Conservation (phyloP, 176 grass and related monocot genomes). For the Cocos nucifera region DNA sequence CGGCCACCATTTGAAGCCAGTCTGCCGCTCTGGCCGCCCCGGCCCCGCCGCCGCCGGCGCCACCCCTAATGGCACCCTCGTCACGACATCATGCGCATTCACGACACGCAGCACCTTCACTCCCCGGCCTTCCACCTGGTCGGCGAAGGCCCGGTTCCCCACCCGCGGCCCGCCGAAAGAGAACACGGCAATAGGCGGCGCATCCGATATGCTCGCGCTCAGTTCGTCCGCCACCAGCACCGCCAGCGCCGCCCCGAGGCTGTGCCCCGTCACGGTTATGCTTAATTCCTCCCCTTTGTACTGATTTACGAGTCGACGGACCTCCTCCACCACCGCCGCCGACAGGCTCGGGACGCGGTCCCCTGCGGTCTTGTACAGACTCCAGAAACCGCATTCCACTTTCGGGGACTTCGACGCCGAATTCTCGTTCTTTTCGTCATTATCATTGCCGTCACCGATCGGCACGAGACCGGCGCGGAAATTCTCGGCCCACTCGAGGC, state of each 20-base stretch:
- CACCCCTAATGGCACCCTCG: background rate
- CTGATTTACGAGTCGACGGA: constrained; percentile 12
- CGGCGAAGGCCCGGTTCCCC: constrained; percentile 33
- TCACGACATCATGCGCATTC: background rate
- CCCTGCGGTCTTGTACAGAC: constrained; percentile 37
- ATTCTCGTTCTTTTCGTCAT: background rate
- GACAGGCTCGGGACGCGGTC: constrained; percentile 30
- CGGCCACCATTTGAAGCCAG: too few relatives aligned
- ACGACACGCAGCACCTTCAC: background rate
- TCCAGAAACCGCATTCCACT: constrained; percentile 59
- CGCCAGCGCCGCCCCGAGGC: constrained; percentile 44
- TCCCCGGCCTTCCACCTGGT: constrained; percentile 19
- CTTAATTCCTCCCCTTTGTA: constrained; percentile 49
- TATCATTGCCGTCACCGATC: background rate
- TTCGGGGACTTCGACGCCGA: constrained; percentile 7
- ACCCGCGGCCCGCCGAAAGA: constrained; percentile 51
- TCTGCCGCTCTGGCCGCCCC: too few relatives aligned
- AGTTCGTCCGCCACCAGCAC: constrained; percentile 55
- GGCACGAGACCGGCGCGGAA: constrained; percentile 45
- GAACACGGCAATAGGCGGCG: constrained; percentile 38
- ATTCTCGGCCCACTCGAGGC: constrained; percentile 63
- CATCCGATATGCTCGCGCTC: background rate
- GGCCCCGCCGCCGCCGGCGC: background rate
- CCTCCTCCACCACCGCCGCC: constrained; percentile 30
- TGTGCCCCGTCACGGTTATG: constrained; percentile 52